Evolutionary conservation across 176 grass and related monocot species (phyloP).

Genomic region (Oryza meyeriana): DNA sequence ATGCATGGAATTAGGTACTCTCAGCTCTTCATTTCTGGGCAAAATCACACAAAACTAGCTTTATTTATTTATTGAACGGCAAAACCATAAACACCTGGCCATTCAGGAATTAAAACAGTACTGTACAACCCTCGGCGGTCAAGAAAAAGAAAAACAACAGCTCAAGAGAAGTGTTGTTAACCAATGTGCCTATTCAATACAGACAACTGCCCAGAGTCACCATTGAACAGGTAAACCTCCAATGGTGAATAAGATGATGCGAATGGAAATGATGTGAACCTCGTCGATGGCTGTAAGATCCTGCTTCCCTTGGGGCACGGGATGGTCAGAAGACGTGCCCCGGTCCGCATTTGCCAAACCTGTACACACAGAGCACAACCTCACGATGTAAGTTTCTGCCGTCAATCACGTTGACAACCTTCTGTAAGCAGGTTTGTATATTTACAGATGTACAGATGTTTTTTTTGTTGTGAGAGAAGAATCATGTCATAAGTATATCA

Average conservation of each 20-base stretch:
- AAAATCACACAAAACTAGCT: neutral
- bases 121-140: constrained; percentile 21
- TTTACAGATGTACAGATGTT: neutral
- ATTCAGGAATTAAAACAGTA: neutral
- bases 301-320: constrained; percentile 88
- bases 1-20: neutral
- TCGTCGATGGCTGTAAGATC: constrained; percentile 77
- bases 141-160: neutral
- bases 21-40: neutral
- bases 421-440: neutral
- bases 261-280: constrained; percentile 24
- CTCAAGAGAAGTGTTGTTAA: constrained; percentile 23
- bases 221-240: constrained; percentile 88
- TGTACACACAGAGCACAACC: constrained; percentile 15
- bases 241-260: constrained; percentile 57
- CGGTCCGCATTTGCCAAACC: constrained; percentile 98
- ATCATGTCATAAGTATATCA: neutral
- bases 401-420: neutral
- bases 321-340: constrained; percentile 68
- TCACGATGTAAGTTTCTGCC: neutral
- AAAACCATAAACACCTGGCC: neutral
- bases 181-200: constrained; percentile 72
- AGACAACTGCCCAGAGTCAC: constrained; percentile 86
- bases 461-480: neutral
- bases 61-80: neutral